phyloP scores from a whole-genome alignment of 768 basidiomycete species.

The Pseudohyphozyma bogoriensis region DNA sequence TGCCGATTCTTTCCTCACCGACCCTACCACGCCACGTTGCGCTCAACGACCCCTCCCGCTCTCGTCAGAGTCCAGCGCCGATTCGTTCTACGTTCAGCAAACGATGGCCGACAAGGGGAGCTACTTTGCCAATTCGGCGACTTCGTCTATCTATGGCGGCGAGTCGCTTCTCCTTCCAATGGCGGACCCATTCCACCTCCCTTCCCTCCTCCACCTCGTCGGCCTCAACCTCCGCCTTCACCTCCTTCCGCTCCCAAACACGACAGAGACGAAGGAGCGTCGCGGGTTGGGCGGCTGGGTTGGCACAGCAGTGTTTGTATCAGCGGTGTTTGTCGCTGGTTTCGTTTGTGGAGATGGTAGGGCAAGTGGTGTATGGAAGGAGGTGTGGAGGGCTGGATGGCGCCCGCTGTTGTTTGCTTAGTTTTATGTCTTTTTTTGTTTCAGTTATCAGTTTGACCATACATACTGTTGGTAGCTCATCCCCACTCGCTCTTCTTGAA shows the following conservation, averaged over 20 bases:
- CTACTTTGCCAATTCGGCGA: not conserved
- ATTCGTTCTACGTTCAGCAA: not conserved
- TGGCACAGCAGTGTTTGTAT: not conserved
- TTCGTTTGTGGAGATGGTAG: not conserved
- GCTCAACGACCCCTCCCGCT: not conserved
- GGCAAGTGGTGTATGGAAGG: not conserved
- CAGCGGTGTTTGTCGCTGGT: not conserved
- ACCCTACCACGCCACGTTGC: slow-evolving; percentile 20
- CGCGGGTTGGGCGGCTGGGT: not conserved
- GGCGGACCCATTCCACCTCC: slow-evolving; percentile 19
- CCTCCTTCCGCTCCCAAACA: not conserved
- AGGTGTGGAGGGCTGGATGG: not conserved
- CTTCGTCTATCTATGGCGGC: too few relatives aligned
- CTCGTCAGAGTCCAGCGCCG: not conserved
- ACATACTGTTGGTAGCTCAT: too few relatives aligned
- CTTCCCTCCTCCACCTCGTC: slow-evolving; percentile 20
- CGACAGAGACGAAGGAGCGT: not conserved
- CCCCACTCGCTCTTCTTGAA: too few relatives aligned
- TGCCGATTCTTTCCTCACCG: not conserved
- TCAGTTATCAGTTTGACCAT: too few relatives aligned
- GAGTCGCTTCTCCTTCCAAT: not conserved
- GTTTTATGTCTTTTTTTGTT: not conserved
- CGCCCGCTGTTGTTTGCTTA: not conserved
- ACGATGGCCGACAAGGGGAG: not conserved
- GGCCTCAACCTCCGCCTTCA: slow-evolving; percentile 24